A percentile compares a stretch with the other conserved stretches of the same genome.
These are phyloP conservation scores for Chaetomiaceae sp. DNA, from an alignment of 2,329 filamentous ascomycete genomes.

Conservation along the genomic window DNA sequence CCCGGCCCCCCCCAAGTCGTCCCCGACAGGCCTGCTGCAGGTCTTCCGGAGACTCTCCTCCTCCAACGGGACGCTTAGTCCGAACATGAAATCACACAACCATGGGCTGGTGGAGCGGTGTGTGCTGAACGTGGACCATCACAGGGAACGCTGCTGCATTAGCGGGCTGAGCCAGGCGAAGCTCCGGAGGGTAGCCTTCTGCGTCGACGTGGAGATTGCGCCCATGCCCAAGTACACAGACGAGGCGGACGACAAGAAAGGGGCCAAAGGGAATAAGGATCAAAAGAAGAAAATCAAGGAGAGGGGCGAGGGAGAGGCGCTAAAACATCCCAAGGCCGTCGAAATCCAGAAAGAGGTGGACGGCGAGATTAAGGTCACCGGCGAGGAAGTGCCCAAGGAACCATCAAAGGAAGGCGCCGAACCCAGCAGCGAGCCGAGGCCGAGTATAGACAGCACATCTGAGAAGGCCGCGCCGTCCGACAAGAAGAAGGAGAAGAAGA, in stretches of 20 bases:
- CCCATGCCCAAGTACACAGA: slow-evolving; percentile 76
- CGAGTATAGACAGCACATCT: background rate
- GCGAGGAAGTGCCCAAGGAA: slow-evolving; percentile 39
- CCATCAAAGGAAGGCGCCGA: slow-evolving; percentile 36
- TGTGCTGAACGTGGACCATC: slow-evolving; percentile 78
- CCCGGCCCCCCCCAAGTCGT: slow-evolving; percentile 67
- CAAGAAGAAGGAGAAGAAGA: slow-evolving; percentile 93
- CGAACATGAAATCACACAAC: slow-evolving; percentile 43
- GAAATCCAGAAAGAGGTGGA: slow-evolving; percentile 52
- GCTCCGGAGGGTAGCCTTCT: slow-evolving; percentile 85
- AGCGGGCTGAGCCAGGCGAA: slow-evolving; percentile 75
- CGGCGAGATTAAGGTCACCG: slow-evolving; percentile 40
- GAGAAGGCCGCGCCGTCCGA: slow-evolving; percentile 26
- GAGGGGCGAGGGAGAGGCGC: slow-evolving; percentile 67
- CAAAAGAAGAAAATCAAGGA: slow-evolving; percentile 62
- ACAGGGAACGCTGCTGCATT: slow-evolving; percentile 74
- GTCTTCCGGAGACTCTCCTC: slow-evolving; percentile 81
- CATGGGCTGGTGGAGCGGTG: slow-evolving; percentile 74
- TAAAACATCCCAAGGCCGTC: slow-evolving; percentile 61
- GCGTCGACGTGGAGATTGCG: slow-evolving; percentile 95
- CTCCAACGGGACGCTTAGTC: slow-evolving; percentile 48
- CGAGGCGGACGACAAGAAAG: slow-evolving; percentile 40
- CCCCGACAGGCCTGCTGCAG: slow-evolving; percentile 69
- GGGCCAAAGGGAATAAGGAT: slow-evolving; percentile 47
- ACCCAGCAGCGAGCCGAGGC: slow-evolving; percentile 12